phyloP scores from a whole-genome alignment of 192 early-diverging fungal genomes.

The Coemansia sp. region DNA sequence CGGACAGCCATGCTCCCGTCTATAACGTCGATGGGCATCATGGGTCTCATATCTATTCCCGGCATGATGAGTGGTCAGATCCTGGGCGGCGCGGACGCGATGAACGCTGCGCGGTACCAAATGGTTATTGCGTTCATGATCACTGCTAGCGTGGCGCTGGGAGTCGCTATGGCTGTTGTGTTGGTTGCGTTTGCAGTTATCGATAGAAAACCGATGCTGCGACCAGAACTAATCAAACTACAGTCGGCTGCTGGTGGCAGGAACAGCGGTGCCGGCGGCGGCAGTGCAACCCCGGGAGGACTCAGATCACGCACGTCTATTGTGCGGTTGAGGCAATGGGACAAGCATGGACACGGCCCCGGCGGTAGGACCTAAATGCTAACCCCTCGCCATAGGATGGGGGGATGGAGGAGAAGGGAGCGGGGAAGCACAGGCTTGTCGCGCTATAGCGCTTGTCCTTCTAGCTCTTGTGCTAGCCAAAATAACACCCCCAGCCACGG shows the following conservation, averaged over 20 bases:
- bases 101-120: constrained; percentile 77
- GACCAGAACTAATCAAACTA: constrained; percentile 19
- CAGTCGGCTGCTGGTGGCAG: neutral
- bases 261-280: neutral
- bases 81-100: constrained; percentile 72
- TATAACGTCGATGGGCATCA: constrained; percentile 73
- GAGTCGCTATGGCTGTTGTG: constrained; percentile 44
- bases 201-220: constrained; percentile 27
- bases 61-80: constrained; percentile 90
- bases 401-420: too few relatives aligned
- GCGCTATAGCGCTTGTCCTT: too few relatives aligned
- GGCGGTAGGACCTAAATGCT: too few relatives aligned
- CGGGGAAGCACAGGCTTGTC: too few relatives aligned
- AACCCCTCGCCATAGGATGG: too few relatives aligned
- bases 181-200: constrained; percentile 30
- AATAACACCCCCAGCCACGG: too few relatives aligned
- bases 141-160: constrained; percentile 63
- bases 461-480: too few relatives aligned
- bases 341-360: too few relatives aligned
- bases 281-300: neutral
- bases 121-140: constrained; percentile 88
- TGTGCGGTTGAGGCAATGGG: constrained; percentile 31
- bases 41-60: constrained; percentile 82
- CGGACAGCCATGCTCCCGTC: constrained; percentile 74
- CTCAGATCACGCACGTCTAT: constrained; percentile 15